Percentiles rank a stretch among this genome's conserved stretches.
phyloP scores from a whole-genome alignment of 805 yeast species.

The Brettanomyces bruxellensis region DNA sequence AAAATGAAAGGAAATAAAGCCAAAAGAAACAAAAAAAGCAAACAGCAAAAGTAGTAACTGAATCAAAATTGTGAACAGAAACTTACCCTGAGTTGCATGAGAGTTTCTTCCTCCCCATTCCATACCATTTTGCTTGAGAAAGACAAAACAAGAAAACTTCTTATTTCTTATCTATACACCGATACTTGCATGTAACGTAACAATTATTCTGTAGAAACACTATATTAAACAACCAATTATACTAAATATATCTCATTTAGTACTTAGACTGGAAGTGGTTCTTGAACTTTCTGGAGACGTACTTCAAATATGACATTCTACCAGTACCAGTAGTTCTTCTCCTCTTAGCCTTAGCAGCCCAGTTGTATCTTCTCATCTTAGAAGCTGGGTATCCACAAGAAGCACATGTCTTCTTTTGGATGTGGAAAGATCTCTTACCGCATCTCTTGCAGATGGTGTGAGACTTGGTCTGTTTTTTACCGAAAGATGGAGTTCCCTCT shows the following conservation, averaged over 20 bases:
- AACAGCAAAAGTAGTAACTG: too few species aligned
- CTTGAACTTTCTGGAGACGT: constrained; percentile 96
- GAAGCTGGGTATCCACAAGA: constrained; percentile 99
- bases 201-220: too few species aligned
- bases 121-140: too few species aligned
- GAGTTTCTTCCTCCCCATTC: too few species aligned
- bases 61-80: too few species aligned
- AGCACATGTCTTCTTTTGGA: constrained; percentile 98
- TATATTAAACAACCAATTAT: too few species aligned
- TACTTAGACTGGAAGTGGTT: constrained; percentile 86
- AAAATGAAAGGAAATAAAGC: neutral
- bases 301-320: constrained; percentile 97
- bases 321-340: constrained; percentile 99
- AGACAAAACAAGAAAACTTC: too few species aligned
- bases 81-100: too few species aligned
- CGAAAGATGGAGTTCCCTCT: constrained; percentile 99
- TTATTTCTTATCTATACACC: too few species aligned
- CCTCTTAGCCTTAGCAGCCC: constrained; percentile 99
- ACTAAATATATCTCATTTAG: too few species aligned
- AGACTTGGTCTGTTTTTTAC: constrained; percentile 99
- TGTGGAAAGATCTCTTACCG: constrained; percentile 98
- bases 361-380: constrained; percentile 97
- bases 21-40: too few species aligned
- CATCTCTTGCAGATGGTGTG: constrained; percentile 99
- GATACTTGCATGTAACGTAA: too few species aligned